phyloP scores from a whole-genome alignment of 2,329 filamentous ascomycete species.

The Arthrinium puccinioides region DNA sequence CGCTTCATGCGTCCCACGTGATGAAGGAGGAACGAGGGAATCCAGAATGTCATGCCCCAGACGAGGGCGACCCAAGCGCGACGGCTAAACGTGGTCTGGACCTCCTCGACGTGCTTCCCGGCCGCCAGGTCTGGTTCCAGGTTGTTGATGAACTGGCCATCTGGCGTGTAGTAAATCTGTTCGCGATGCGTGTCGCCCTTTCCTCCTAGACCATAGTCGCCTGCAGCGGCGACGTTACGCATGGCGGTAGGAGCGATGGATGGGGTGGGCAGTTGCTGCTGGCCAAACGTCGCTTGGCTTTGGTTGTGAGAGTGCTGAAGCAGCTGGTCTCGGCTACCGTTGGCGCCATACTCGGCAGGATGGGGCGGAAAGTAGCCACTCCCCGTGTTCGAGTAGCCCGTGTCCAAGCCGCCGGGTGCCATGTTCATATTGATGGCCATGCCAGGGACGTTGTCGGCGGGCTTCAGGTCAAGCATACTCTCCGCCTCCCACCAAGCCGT shows the following conservation, averaged over 20 bases:
- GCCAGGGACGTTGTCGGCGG: conserved; percentile 30
- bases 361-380: conserved; percentile 65
- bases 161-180: conserved; percentile 66
- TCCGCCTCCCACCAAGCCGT: conserved; percentile 96
- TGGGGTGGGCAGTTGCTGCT: conserved; percentile 29
- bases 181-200: conserved; percentile 77
- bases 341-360: conserved; percentile 51
- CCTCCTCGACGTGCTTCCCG: conserved; percentile 68
- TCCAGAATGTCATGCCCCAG: conserved; percentile 89
- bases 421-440: conserved; percentile 26
- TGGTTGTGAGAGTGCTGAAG: conserved; percentile 49
- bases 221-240: conserved; percentile 46
- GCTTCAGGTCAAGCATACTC: conserved; percentile 86
- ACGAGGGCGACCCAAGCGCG: conserved; percentile 75
- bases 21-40: conserved; percentile 78
- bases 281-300: conserved; percentile 34
- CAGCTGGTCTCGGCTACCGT: conserved; percentile 67
- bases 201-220: conserved; percentile 81
- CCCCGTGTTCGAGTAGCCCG: conserved; percentile 60
- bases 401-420: conserved; percentile 55
- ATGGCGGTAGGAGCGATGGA: conserved; percentile 55
- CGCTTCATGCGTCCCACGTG: conserved; percentile 91
- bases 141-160: conserved; percentile 59
- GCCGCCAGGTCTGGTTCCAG: conserved; percentile 74
- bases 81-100: conserved; percentile 54